Conservation (phyloP, 2,329 filamentous ascomycete genomes). For the Alternaria sp. region DNA sequence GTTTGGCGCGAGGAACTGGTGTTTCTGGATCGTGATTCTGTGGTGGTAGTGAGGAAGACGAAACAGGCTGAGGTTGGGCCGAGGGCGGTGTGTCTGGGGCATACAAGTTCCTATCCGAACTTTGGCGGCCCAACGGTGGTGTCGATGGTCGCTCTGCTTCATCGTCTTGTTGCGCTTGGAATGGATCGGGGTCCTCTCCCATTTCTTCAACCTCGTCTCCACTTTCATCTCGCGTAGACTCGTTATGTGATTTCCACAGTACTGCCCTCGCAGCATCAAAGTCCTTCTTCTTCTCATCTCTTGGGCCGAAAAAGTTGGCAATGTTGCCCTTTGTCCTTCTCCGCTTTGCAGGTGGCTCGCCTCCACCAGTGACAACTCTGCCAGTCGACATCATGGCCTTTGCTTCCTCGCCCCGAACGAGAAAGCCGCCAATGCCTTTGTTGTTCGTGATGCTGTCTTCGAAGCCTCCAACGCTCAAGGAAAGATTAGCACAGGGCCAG, state of each 20-base stretch:
- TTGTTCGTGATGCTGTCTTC: conserved; percentile 87
- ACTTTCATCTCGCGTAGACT: conserved; percentile 38
- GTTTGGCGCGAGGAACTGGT: conserved; percentile 1
- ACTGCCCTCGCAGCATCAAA: conserved; percentile 47
- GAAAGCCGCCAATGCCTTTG: conserved; percentile 82
- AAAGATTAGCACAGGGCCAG: conserved; percentile 93
- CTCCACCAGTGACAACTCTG: conserved; percentile 16
- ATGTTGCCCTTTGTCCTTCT: conserved; percentile 49
- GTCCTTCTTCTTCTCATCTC: conserved; percentile 43
- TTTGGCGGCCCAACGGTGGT: conserved; percentile 18
- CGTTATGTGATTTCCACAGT: conserved; percentile 38
- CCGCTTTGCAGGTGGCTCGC: conserved; percentile 42
- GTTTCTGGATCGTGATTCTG: conserved; percentile 16
- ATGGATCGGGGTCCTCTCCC: conserved; percentile 26
- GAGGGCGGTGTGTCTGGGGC: conserved; percentile 42
- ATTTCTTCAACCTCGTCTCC: conserved; percentile 30
- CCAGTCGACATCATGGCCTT: conserved; percentile 54
- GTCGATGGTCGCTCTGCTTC: conserved; percentile 26
- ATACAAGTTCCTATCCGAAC: conserved; percentile 20
- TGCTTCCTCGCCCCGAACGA: conserved; percentile 72
- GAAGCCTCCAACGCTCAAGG: conserved; percentile 87
- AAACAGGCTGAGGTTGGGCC: conserved; percentile 37
- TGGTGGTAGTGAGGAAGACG: conserved; percentile 11
- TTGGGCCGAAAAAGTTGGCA: conserved; percentile 48
- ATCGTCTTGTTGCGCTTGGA: conserved; percentile 22